Conservation (phyloP, 768 basidiomycete species). For the Hysterangium stoloniferum region DNA sequence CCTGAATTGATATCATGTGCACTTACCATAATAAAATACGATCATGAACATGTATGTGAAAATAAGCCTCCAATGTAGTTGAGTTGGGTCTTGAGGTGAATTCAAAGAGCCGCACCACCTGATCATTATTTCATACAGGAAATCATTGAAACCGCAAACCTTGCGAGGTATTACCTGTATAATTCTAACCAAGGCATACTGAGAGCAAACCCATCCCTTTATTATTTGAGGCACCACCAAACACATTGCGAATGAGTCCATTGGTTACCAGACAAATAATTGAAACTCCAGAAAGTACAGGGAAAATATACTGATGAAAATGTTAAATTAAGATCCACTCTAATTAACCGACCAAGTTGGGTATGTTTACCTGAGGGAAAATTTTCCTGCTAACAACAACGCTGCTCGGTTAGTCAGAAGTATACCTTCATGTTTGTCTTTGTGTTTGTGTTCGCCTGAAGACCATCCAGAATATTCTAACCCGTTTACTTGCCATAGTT, state of each 20-base stretch:
- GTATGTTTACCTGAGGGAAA: slow-evolving; percentile 30
- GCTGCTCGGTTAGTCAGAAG: slow-evolving; percentile 5
- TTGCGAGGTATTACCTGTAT: slow-evolving; percentile 16
- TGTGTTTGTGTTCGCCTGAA: slow-evolving; percentile 21
- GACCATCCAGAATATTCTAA: slow-evolving; percentile 23
- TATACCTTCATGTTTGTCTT: slow-evolving; percentile 10
- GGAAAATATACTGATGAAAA: slow-evolving; percentile 19
- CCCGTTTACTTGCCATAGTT: slow-evolving; percentile 19
- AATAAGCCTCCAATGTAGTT: slow-evolving; percentile 13
- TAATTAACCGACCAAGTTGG: slow-evolving; percentile 13
- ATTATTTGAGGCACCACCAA: slow-evolving; percentile 31
- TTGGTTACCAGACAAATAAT: slow-evolving; percentile 29
- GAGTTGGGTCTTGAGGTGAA: slow-evolving; percentile 22
- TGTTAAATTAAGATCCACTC: slow-evolving; percentile 23
- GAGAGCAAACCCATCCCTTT: slow-evolving; percentile 25
- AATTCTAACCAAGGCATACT: slow-evolving; percentile 20
- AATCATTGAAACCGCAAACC: too few species aligned
- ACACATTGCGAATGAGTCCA: slow-evolving; percentile 28
- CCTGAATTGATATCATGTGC: neutral
- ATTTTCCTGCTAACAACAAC: slow-evolving; percentile 24
- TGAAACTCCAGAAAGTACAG: slow-evolving; percentile 14
- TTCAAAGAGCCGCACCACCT: slow-evolving; percentile 19
- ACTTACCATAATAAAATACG: slow-evolving; percentile 16
- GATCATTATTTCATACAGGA: neutral
- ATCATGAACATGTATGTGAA: slow-evolving; percentile 20